phyloP scores from a whole-genome alignment of 331 rosid species.

The Pyracantha coccinea region DNA sequence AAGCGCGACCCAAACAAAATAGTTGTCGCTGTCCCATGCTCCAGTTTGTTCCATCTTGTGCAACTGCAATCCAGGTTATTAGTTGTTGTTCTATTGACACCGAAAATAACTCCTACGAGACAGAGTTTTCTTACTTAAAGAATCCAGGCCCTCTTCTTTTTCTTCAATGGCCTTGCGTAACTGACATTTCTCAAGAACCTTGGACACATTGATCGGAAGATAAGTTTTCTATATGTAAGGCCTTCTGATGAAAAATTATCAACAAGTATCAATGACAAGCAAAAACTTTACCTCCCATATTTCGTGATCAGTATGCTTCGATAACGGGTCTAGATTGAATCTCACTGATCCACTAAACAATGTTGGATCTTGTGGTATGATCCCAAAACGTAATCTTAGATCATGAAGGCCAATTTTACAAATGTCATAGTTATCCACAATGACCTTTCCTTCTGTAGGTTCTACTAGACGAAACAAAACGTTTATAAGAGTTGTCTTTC shows the following conservation, averaged over 20 bases:
- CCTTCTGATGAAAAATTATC: neutral
- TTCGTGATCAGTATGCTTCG: slow-evolving; percentile 18
- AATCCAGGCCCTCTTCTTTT: no score
- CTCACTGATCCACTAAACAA: slow-evolving; percentile 28
- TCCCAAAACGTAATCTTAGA: slow-evolving; percentile 21
- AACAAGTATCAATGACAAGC: neutral
- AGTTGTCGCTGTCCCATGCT: neutral
- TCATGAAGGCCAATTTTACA: slow-evolving; percentile 25
- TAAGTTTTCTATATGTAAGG: neutral
- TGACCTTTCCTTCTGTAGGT: slow-evolving; percentile 21
- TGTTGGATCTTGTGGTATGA: slow-evolving; percentile 33
- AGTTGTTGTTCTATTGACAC: neutral
- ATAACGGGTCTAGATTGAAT: slow-evolving; percentile 27
- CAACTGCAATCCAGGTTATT: no score
- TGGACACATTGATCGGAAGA: neutral
- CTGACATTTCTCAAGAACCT: slow-evolving; percentile 21
- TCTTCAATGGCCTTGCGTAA: neutral
- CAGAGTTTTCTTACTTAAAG: no score
- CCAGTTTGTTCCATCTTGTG: no score
- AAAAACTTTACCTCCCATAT: slow-evolving; percentile 23
- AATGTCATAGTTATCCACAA: slow-evolving; percentile 22
- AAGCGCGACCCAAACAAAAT: neutral
- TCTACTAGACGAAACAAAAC: slow-evolving; percentile 27
- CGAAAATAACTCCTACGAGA: no score
- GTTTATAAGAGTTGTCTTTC: slow-evolving; percentile 30